A percentile compares a stretch with the other conserved stretches of the same genome.
These are phyloP conservation scores for Nematocida sp. DNA, from an alignment of 371 early-diverging fungal species.

Conservation along the genomic window DNA sequence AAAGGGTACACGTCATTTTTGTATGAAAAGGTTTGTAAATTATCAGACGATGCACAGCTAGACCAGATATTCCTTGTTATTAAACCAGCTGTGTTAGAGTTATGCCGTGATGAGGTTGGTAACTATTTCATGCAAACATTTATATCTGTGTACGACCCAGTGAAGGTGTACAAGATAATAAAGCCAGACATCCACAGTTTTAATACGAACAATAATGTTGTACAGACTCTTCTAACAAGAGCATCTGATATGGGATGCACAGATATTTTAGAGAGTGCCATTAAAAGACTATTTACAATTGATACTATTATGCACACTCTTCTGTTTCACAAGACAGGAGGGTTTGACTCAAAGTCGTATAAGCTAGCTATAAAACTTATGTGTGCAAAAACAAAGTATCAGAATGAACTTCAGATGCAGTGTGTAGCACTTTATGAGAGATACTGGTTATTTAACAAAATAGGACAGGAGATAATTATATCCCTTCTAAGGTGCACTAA, in stretches of 20 bases:
- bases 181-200: slow-evolving; percentile 3
- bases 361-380: slow-evolving; percentile 36
- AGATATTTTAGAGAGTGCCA: slow-evolving; percentile 14
- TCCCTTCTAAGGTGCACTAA: slow-evolving; percentile 3
- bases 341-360: slow-evolving; percentile 53
- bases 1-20: slow-evolving; percentile 51
- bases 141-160: slow-evolving; percentile 38
- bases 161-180: slow-evolving; percentile 24
- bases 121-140: slow-evolving; percentile 63
- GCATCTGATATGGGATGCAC: background rate
- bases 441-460: slow-evolving; percentile 50
- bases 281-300: slow-evolving; percentile 4
- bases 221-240: background rate
- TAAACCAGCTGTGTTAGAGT: slow-evolving; percentile 30
- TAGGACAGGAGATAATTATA: slow-evolving; percentile 42
- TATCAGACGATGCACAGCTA: slow-evolving; percentile 39
- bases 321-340: slow-evolving; percentile 40
- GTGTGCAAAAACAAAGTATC: slow-evolving; percentile 20
- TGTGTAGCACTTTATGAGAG: slow-evolving; percentile 42
- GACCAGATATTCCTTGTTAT: slow-evolving; percentile 54
- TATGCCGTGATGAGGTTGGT: slow-evolving; percentile 50
- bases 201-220: slow-evolving; percentile 57
- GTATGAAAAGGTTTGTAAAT: slow-evolving; percentile 61
- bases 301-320: slow-evolving; percentile 33
- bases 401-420: slow-evolving; percentile 32